phyloP scores from a whole-genome alignment of 2,329 filamentous ascomycete species.

The Graphilbum ipis-grandicollis region DNA sequence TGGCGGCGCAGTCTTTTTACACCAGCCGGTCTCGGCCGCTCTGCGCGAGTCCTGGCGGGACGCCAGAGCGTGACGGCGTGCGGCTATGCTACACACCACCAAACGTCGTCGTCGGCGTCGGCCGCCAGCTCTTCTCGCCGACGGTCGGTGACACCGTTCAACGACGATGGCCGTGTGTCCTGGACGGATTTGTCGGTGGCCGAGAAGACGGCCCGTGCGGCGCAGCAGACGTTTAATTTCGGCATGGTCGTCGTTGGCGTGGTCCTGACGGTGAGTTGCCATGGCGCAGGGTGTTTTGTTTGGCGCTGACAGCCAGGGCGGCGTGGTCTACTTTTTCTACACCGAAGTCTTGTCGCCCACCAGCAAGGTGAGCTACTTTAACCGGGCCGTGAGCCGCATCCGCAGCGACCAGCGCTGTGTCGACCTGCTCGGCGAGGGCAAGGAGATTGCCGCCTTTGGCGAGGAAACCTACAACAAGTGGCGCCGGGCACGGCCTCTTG shows the following conservation, averaged over 20 bases:
- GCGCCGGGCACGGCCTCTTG: constrained; percentile 47
- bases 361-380: constrained; percentile 78
- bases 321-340: constrained; percentile 64
- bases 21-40: too few relatives aligned
- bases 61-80: too few relatives aligned
- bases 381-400: constrained; percentile 66
- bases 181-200: constrained; percentile 60
- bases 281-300: not conserved
- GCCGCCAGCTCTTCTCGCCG: constrained; percentile 27
- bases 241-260: constrained; percentile 59
- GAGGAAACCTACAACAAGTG: constrained; percentile 70
- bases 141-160: constrained; percentile 63
- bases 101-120: constrained; percentile 13
- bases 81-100: constrained; percentile 40
- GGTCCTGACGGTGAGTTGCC: constrained; percentile 46
- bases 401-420: constrained; percentile 54
- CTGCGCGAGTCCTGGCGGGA: too few relatives aligned
- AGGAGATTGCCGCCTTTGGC: constrained; percentile 65
- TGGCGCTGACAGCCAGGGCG: constrained; percentile 31
- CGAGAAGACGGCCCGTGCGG: constrained; percentile 72
- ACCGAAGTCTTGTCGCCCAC: constrained; percentile 69
- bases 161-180: constrained; percentile 66
- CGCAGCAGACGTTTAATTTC: constrained; percentile 83
- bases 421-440: constrained; percentile 55
- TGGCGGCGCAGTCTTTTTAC: too few relatives aligned